Percentiles rank a stretch among this genome's conserved stretches.
phyloP scores from a whole-genome alignment of 345 rosid species.

The Salix brachista region DNA sequence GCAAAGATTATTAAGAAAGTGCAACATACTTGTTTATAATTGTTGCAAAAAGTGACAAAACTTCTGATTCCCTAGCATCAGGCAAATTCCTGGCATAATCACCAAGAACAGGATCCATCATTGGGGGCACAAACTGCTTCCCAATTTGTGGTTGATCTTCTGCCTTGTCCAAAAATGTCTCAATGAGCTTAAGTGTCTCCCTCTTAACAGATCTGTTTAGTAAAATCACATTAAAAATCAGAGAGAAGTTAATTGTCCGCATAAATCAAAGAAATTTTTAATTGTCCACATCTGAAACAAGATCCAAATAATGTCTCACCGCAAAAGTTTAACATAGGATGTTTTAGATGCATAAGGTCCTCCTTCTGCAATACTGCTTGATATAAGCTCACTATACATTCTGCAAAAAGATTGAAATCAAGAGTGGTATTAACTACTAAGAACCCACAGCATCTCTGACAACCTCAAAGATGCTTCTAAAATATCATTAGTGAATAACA shows the following conservation, averaged over 20 bases:
- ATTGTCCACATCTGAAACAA: background rate
- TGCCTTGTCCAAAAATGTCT: conserved; percentile 99
- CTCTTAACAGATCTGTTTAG: conserved; percentile 87
- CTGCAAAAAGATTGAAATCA: conserved; percentile 38
- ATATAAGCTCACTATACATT: conserved; percentile 99
- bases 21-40: conserved; percentile 86
- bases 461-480: background rate
- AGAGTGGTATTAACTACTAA: background rate
- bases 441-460: background rate
- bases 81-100: conserved; percentile 98
- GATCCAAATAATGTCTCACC: conserved; percentile 41
- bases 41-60: conserved; percentile 90
- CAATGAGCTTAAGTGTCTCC: conserved; percentile 95
- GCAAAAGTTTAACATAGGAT: conserved; percentile 82
- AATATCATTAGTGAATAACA: background rate
- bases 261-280: background rate
- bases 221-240: conserved; percentile 11
- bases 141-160: conserved; percentile 97
- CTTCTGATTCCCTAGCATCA: conserved; percentile 99
- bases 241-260: background rate
- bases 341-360: conserved; percentile 89
- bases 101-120: conserved; percentile 98
- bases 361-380: conserved; percentile 84
- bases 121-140: conserved; percentile 96
- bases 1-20: background rate